A percentile compares a stretch with the other conserved stretches of the same genome.
Conservation (phyloP, 305 asterid species). For the Solanum hybrid region DNA sequence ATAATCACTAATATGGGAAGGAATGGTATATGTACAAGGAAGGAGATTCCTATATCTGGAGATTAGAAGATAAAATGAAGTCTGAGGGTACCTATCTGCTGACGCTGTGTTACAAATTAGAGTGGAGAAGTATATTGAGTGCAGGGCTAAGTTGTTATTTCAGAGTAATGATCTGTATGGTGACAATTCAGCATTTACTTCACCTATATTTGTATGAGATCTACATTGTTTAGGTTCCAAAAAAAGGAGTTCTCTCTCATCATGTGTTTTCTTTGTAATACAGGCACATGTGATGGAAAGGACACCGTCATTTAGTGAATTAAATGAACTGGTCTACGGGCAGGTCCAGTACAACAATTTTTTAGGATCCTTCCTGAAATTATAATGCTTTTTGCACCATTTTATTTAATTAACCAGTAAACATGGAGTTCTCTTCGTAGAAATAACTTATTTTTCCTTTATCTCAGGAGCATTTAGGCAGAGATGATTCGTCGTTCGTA, state of each 20-base stretch:
- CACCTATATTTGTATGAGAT: neutral
- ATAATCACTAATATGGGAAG: neutral
- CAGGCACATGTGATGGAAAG: slow-evolving; percentile 79
- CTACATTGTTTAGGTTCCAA: neutral
- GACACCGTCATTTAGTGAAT: slow-evolving; percentile 85
- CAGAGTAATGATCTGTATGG: neutral
- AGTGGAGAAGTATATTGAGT: neutral
- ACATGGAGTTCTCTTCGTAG: neutral
- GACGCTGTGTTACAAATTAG: neutral
- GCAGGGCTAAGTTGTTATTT: neutral
- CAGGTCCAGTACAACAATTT: slow-evolving; percentile 43
- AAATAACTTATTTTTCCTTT: slow-evolving; percentile 12
- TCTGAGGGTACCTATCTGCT: neutral
- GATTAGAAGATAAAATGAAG: neutral
- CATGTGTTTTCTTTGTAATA: slow-evolving; percentile 13
- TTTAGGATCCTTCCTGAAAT: neutral
- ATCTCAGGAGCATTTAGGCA: slow-evolving; percentile 76
- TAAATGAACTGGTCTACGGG: slow-evolving; percentile 81
- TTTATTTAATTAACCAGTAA: neutral
- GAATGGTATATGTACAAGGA: neutral
- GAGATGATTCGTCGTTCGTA: slow-evolving; percentile 75
- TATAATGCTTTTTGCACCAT: neutral
- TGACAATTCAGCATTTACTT: neutral
- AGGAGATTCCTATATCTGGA: neutral
- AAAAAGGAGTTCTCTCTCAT: neutral